Evolutionary conservation across 192 early-diverging fungal genomes (phyloP).

Genomic region (Phycomyces blakesleeanus): DNA sequence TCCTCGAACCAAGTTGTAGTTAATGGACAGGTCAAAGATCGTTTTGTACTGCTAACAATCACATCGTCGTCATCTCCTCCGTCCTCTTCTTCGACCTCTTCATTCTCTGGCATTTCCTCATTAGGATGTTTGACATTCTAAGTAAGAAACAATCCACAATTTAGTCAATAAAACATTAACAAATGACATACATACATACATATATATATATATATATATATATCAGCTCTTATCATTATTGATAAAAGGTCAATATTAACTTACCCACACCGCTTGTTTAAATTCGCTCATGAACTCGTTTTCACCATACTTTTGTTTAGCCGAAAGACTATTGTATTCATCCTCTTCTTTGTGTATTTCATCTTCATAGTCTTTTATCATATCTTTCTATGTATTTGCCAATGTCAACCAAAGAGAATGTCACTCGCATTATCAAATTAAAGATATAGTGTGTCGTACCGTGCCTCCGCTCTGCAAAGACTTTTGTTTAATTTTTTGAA

Average conservation of each 20-base stretch:
- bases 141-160: neutral
- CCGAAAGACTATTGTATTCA: neutral
- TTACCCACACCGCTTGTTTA: slow-evolving; percentile 33
- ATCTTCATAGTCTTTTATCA: slow-evolving; percentile 8
- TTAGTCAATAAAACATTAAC: neutral
- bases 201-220: no score
- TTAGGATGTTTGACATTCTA: slow-evolving; percentile 32
- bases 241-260: neutral
- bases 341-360: neutral
- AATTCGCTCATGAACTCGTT: slow-evolving; percentile 20
- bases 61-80: slow-evolving; percentile 24
- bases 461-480: neutral
- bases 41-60: slow-evolving; percentile 19
- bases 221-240: no score
- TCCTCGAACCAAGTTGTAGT: slow-evolving; percentile 29
- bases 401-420: no score
- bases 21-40: slow-evolving; percentile 27
- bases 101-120: slow-evolving; percentile 23
- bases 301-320: slow-evolving; percentile 17
- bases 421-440: no score
- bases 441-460: no score
- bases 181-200: neutral
- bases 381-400: slow-evolving; percentile 23
- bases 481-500: neutral
- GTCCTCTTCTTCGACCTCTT: neutral